phyloP scores from a whole-genome alignment of 371 early-diverging fungal species.

The Rhizopus delemar region DNA sequence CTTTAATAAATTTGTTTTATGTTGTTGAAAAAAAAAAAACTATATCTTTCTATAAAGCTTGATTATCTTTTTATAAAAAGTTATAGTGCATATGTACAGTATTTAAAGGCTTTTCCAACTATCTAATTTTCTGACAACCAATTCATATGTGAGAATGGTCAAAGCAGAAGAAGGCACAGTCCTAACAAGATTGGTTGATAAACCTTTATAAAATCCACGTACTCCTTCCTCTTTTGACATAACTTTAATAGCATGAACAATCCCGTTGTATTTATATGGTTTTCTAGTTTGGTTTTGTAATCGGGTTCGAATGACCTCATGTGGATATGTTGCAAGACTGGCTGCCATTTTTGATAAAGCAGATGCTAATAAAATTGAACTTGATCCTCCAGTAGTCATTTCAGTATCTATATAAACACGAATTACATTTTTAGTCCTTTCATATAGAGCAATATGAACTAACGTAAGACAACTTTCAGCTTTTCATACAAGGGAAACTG shows the following conservation, averaged over 20 bases:
- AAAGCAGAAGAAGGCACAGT: slow-evolving; percentile 90
- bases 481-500: slow-evolving; percentile 96
- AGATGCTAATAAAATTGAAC: slow-evolving; percentile 77
- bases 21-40: too few species aligned
- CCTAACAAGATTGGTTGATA: slow-evolving; percentile 83
- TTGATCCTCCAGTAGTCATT: slow-evolving; percentile 35
- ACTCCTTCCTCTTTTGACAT: slow-evolving; percentile 80
- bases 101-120: slow-evolving; percentile 31
- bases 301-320: slow-evolving; percentile 80
- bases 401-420: slow-evolving; percentile 13
- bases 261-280: slow-evolving; percentile 77
- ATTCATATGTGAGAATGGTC: slow-evolving; percentile 87
- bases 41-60: too few species aligned
- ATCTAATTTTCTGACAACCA: slow-evolving; percentile 43
- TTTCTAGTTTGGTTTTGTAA: slow-evolving; percentile 81
- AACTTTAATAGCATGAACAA: slow-evolving; percentile 70
- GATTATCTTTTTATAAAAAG: too few species aligned
- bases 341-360: slow-evolving; percentile 88
- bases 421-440: too few species aligned
- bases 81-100: neutral
- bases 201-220: slow-evolving; percentile 85
- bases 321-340: slow-evolving; percentile 85
- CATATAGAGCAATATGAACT: slow-evolving; percentile 3
- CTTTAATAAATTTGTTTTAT: too few species aligned
- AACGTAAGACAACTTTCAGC: slow-evolving; percentile 61